phyloP scores from a whole-genome alignment of 306 rosid genomes.

The Sechiopsis laciniata region DNA sequence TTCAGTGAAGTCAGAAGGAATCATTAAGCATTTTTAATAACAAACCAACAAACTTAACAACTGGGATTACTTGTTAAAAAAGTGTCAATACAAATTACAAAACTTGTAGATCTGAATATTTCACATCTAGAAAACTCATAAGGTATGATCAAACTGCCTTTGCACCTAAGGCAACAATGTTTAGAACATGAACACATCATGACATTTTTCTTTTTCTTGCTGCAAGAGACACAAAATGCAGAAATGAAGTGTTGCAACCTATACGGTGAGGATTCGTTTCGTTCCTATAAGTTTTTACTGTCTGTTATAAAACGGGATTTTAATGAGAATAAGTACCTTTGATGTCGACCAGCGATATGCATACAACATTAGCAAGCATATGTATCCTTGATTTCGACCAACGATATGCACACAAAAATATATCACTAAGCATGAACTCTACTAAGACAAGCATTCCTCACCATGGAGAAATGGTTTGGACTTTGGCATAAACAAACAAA shows the following conservation, averaged over 20 bases:
- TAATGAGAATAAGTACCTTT: background rate
- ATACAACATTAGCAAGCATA: background rate
- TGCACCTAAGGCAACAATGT: background rate
- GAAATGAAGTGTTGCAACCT: background rate
- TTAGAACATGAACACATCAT: conserved; percentile 8
- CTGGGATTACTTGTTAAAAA: background rate
- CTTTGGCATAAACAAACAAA: conserved; percentile 5
- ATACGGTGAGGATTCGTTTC: background rate
- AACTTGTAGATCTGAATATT: conserved; percentile 5
- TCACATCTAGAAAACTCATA: background rate
- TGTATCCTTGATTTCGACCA: background rate
- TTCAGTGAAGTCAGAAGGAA: too few species aligned
- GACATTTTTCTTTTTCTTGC: background rate
- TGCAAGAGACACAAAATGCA: background rate
- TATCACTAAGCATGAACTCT: conserved; percentile 12
- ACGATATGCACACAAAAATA: conserved; percentile 15
- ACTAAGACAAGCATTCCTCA: conserved; percentile 2
- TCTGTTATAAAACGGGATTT: background rate
- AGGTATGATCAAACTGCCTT: background rate
- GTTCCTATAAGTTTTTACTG: background rate
- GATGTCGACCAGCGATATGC: background rate
- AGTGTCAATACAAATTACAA: background rate
- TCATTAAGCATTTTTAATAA: background rate
- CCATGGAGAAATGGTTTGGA: conserved; percentile 14
- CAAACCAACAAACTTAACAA: conserved; percentile 4